These are phyloP conservation scores for Furcasterigmium sp. DNA, from an alignment of 2,329 filamentous ascomycete species.

Conservation along the genomic window DNA sequence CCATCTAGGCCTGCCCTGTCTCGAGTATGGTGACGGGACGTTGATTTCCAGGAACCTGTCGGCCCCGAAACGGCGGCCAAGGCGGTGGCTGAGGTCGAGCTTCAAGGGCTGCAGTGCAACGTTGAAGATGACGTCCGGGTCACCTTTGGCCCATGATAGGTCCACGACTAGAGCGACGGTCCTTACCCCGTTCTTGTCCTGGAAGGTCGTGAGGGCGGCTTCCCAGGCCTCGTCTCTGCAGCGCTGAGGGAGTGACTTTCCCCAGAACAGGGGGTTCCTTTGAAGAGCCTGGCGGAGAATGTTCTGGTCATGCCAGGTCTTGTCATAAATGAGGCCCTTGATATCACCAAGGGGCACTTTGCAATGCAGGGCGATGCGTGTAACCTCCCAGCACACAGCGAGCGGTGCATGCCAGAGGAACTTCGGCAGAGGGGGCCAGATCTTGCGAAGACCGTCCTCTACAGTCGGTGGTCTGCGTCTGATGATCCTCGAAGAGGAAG, in stretches of 20 bases:
- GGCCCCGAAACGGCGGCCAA: constrained; percentile 49
- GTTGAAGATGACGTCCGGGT: constrained; percentile 33
- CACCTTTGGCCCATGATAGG: constrained; percentile 28
- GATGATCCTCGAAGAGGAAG: no score
- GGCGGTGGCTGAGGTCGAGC: constrained; percentile 43
- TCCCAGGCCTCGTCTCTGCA: constrained; percentile 40
- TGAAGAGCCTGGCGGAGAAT: constrained; percentile 35
- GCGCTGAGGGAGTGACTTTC: constrained; percentile 42
- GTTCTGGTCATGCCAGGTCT: constrained; percentile 37
- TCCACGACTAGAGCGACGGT: constrained; percentile 11
- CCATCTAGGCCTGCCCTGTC: constrained; percentile 15
- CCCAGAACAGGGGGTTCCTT: constrained; percentile 31
- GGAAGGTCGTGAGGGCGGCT: constrained; percentile 31
- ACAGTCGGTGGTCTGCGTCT: no score
- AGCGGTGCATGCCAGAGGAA: constrained; percentile 38
- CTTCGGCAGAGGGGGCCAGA: constrained; percentile 5
- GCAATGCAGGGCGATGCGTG: constrained; percentile 41
- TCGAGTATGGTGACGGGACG: constrained; percentile 37
- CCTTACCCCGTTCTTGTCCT: constrained; percentile 23
- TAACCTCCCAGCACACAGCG: constrained; percentile 46
- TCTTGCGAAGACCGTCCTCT: neutral
- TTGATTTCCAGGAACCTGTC: constrained; percentile 54
- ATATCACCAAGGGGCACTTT: constrained; percentile 30
- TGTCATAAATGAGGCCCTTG: constrained; percentile 26
- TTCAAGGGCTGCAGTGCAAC: constrained; percentile 43